Conservation (phyloP, 1,284 basidiomycete genomes). For the Sphaerobolus stellatus region DNA sequence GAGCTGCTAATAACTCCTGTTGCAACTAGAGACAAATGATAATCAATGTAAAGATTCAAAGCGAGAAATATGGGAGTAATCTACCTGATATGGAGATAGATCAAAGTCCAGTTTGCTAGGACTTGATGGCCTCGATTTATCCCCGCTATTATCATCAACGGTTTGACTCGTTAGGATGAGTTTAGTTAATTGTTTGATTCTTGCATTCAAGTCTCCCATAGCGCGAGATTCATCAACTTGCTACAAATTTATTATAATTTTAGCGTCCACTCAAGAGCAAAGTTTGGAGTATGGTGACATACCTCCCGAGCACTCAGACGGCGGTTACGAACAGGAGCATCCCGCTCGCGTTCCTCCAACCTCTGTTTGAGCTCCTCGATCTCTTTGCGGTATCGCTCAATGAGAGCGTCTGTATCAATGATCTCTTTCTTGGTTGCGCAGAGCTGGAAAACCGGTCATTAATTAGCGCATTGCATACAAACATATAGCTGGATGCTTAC, state of each 20-base stretch:
- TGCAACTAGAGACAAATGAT: conserved; percentile 56
- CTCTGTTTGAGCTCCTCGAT: conserved; percentile 80
- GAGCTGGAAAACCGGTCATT: conserved; percentile 43
- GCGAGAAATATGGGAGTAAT: conserved; percentile 17
- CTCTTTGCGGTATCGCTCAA: conserved; percentile 88
- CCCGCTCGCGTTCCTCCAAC: conserved; percentile 65
- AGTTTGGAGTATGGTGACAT: conserved; percentile 16
- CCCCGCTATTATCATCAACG: conserved; percentile 64
- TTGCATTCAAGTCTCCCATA: conserved; percentile 75
- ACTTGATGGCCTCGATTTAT: conserved; percentile 71
- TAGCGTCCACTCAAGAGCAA: background rate
- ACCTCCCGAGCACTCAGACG: conserved; percentile 72
- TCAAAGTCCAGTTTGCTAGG: conserved; percentile 85
- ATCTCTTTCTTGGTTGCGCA: conserved; percentile 92
- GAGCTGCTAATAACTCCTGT: conserved; percentile 78
- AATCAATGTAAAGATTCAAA: background rate
- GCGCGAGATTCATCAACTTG: conserved; percentile 77
- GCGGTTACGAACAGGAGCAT: conserved; percentile 49
- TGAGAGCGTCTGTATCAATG: conserved; percentile 88
- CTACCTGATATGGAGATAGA: conserved; percentile 76
- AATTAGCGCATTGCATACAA: background rate
- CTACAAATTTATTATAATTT: conserved; percentile 32
- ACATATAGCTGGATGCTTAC: conserved; percentile 30
- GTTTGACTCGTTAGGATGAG: conserved; percentile 84
- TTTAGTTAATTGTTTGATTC: conserved; percentile 83